Evolutionary conservation across 164 flowering plant genomes (phyloP).

Genomic region (Stephania japonica): DNA sequence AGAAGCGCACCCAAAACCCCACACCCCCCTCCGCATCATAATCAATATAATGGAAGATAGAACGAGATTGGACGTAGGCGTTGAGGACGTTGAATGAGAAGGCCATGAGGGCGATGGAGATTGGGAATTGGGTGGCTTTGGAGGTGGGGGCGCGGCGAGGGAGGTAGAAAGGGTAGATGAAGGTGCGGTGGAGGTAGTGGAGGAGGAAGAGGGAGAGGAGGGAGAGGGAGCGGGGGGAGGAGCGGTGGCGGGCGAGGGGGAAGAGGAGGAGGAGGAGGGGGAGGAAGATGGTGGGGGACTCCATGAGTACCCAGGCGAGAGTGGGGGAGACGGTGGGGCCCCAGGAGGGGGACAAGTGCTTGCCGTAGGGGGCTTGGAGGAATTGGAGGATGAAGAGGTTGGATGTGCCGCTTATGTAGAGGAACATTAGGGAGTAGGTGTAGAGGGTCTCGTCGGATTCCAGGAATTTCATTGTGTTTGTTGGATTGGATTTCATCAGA

Average conservation of each 20-base stretch:
- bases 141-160: slow-evolving; percentile 27
- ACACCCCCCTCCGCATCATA: slow-evolving; percentile 23
- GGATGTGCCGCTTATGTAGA: slow-evolving; percentile 42
- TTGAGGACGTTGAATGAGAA: slow-evolving; percentile 69
- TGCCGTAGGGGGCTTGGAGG: slow-evolving; percentile 82
- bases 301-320: slow-evolving; percentile 84
- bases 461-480: no score
- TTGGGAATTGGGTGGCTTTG: slow-evolving; percentile 35
- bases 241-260: slow-evolving; percentile 48
- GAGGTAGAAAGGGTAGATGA: slow-evolving; percentile 72
- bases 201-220: slow-evolving; percentile 59
- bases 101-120: slow-evolving; percentile 52
- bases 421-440: slow-evolving; percentile 30
- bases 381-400: slow-evolving; percentile 50
- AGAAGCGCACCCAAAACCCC: slow-evolving; percentile 56
- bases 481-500: no score
- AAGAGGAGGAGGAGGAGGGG: slow-evolving; percentile 59
- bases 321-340: slow-evolving; percentile 64
- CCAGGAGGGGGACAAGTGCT: slow-evolving; percentile 73
- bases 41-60: slow-evolving; percentile 60
- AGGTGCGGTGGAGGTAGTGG: slow-evolving; percentile 82
- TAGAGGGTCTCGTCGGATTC: slow-evolving; percentile 39
- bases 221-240: slow-evolving; percentile 38
- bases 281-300: slow-evolving; percentile 73
- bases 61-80: slow-evolving; percentile 61